phyloP scores from a whole-genome alignment of 352 stramenopile genomes.

The Phytophthora fragariae region DNA sequence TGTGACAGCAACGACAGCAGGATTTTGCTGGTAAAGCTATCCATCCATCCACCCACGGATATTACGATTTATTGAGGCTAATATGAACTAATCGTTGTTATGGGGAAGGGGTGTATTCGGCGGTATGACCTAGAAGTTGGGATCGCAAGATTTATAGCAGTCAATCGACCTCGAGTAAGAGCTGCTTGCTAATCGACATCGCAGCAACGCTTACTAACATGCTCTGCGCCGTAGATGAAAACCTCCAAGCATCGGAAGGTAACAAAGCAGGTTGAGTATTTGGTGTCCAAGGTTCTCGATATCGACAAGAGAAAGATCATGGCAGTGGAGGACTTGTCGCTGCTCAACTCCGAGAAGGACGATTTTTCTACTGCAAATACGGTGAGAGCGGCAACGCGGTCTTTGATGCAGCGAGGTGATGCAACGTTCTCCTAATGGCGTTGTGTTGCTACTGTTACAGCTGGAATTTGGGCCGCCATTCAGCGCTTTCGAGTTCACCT shows the following conservation, averaged over 20 bases:
- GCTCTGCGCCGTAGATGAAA: slow-evolving; percentile 45
- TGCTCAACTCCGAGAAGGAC: slow-evolving; percentile 80
- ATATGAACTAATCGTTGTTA: slow-evolving; percentile 1
- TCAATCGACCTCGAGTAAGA: slow-evolving; percentile 66
- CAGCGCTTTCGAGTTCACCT: slow-evolving; percentile 65
- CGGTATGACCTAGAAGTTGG: slow-evolving; percentile 80
- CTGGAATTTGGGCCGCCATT: slow-evolving; percentile 81
- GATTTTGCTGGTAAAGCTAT: slow-evolving; percentile 54
- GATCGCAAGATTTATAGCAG: slow-evolving; percentile 75
- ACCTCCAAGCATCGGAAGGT: slow-evolving; percentile 55
- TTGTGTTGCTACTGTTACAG: slow-evolving; percentile 31
- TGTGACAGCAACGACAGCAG: slow-evolving; percentile 62
- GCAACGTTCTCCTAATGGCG: neutral
- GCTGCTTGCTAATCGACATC: neutral
- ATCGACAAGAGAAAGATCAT: slow-evolving; percentile 75
- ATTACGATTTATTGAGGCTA: neutral
- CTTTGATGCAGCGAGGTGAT: neutral
- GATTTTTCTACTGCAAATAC: slow-evolving; percentile 49
- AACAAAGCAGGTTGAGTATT: slow-evolving; percentile 69
- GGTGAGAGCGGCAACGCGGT: slow-evolving; percentile 34
- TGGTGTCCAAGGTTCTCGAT: slow-evolving; percentile 72
- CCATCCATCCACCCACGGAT: neutral
- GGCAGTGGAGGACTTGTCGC: slow-evolving; percentile 70
- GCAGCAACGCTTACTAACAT: neutral
- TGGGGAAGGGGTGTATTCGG: slow-evolving; percentile 64